Percentiles rank a stretch among this genome's conserved stretches.
Conservation (phyloP, 768 basidiomycete species). For the Russula emetica region DNA sequence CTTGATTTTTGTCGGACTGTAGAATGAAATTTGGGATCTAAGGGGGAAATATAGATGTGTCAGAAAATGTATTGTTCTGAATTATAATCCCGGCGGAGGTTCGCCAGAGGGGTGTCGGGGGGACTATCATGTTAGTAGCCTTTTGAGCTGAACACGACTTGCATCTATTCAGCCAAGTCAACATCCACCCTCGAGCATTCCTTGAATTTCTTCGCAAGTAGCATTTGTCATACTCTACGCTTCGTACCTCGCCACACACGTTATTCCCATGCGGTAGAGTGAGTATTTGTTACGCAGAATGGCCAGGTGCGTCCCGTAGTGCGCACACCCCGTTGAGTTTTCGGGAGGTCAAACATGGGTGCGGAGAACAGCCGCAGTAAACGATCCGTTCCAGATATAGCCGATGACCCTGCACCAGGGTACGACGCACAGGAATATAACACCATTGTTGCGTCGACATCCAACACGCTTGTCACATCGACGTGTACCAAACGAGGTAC, state of each 20-base stretch:
- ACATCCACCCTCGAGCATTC: slow-evolving; percentile 15
- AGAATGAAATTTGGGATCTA: not conserved
- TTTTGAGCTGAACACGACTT: too few relatives aligned
- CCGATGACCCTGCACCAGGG: not conserved
- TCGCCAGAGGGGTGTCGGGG: too few relatives aligned
- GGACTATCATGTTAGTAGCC: too few relatives aligned
- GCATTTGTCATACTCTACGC: not conserved
- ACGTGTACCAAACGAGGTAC: slow-evolving; percentile 16
- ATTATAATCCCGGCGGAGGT: too few relatives aligned
- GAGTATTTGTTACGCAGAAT: not conserved
- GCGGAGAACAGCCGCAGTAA: slow-evolving; percentile 18
- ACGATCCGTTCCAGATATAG: not conserved
- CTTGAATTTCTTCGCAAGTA: not conserved
- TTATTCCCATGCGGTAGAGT: slow-evolving; percentile 1
- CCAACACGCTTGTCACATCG: not conserved
- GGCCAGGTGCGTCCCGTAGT: not conserved
- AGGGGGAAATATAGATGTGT: too few relatives aligned
- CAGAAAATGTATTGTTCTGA: too few relatives aligned
- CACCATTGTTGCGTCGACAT: slow-evolving; percentile 9
- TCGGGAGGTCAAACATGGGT: not conserved
- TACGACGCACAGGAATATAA: not conserved
- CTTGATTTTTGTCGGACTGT: not conserved
- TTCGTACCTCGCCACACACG: not conserved
- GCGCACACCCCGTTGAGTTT: not conserved
- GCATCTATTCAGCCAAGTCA: slow-evolving; percentile 9